phyloP scores from a whole-genome alignment of 2,329 filamentous ascomycete genomes.

The Epichloe gansuensis region DNA sequence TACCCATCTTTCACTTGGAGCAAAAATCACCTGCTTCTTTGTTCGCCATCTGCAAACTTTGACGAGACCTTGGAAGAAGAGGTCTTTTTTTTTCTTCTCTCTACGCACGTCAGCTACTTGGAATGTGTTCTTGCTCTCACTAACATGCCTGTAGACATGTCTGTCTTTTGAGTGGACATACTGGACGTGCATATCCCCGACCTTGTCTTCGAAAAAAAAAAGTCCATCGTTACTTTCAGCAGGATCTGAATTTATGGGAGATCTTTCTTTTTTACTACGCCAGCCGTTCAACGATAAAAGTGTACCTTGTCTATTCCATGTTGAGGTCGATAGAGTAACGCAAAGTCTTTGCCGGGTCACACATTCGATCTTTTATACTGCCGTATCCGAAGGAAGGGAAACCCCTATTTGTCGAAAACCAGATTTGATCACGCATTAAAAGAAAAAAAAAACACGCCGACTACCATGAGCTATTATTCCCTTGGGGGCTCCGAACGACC shows the following conservation, averaged over 20 bases:
- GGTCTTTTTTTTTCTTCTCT: not conserved
- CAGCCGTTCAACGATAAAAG: not conserved
- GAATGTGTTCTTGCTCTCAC: not conserved
- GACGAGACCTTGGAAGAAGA: not conserved
- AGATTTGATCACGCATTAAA: not conserved
- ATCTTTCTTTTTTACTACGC: not conserved
- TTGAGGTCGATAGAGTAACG: not conserved
- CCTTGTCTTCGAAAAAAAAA: not conserved
- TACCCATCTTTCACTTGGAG: not conserved
- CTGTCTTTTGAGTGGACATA: not conserved
- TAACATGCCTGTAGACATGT: not conserved
- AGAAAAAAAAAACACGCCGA: constrained; percentile 7
- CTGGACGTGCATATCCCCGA: not conserved
- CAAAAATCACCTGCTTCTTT: not conserved
- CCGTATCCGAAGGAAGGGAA: no score
- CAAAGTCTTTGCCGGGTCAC: not conserved
- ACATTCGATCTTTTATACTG: not conserved
- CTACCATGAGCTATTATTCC: constrained; percentile 18
- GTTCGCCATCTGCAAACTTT: not conserved
- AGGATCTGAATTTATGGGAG: constrained; percentile 2
- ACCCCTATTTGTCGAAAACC: not conserved
- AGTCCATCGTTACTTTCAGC: constrained; percentile 1
- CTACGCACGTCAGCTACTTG: not conserved
- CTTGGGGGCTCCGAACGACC: constrained; percentile 19
- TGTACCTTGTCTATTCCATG: not conserved